Evolutionary conservation across 2,329 filamentous ascomycete species (phyloP), one percentile per base, ranked within the genome.

Genomic region (Colletotrichum trifolii): DNA sequence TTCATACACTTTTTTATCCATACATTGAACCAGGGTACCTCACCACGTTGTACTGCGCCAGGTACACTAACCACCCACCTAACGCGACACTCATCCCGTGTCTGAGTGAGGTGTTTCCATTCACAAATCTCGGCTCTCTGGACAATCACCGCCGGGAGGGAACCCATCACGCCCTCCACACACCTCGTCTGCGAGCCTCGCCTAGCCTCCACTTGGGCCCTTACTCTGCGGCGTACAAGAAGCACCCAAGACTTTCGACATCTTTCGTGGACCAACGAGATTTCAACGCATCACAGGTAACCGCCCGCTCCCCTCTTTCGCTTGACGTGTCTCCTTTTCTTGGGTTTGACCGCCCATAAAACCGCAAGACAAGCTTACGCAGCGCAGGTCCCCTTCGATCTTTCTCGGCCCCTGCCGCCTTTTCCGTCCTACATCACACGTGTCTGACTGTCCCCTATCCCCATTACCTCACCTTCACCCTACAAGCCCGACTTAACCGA

Each of bases 331-430:
- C 47, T 39, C 42, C 47, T 47, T 54, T 39, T 40, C 49, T 36
- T 47, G 36, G 36, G n/a, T 38, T 50, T 54, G 43, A 55, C 56
- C 62, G 56, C 56, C 57, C 62, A 55, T 52, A 54, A 38, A 52
- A 56, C 52, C 54, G 56, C 48, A 48, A 62, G 53, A 49, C 50
- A 59, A 64, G 60, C 60, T 67, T 57, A 61, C 64, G 67, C 55
- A 59, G 65, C 61, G 52, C 60, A 48, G 25, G 40, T 45, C 40
- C 62, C 62, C 58, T 54, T 57, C 60, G 36, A 39, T 60, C 60
- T 64, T 55, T 67, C 67, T 68, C 67, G 64, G 67, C 64, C 60
- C 42, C 60, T 68, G 64, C 67, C 67, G 67, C 49, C 61, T 64
- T 58, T 56, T 60, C 65, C 65, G 62, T 56, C 48, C 52, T 54